Base-by-base conservation (phyloP, 768 basidiomycete species). In the Termitomyces sp. region DNA sequence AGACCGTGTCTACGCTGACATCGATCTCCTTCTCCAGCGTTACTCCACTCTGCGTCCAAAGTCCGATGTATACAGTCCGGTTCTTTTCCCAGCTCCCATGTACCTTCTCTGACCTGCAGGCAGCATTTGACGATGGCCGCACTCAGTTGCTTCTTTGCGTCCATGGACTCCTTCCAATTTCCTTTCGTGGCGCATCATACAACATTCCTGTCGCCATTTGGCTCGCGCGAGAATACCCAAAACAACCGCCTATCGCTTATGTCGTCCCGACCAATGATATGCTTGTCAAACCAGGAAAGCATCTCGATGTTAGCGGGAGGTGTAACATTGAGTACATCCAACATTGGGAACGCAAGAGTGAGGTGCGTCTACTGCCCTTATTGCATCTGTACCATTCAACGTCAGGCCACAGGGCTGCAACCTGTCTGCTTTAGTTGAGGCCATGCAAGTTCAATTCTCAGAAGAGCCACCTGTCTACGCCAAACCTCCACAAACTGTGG, bases 101-200 rank as follows among this genome's bases (percentile, higher is more conserved):
- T 52, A 17, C 34, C 32, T 49, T 62, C 43, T 61, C 54, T 43
- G 51, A 49, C 61, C 51, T 63, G 50, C 56, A 14, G 54, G 51
- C 65, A 97, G 94, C 91, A 0, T 95, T 92, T 76, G 94, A 99
- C 73, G 94, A 97, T 65, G 97, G 97, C 51, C 86, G 96, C 42
- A 89, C 93, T 0, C 94, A 96, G 69, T 81, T 98, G 17, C 83
- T 99, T 32, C 86, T 98, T 60, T 94, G 93, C 65, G 67, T 96
- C 3, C 92, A 97, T 69, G 97, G 97, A 10, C 84, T 98, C 5
- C 79, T 99, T 1, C 95, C 94, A 4, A 97, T 99, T 66, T 74
- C 83, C 0, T 96, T 86, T 77, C 83, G 89, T 53, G 75, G 79
- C 1, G 76, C 85, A 0, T 80, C 88, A 2, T 99, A 99, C 80